Evolutionary conservation across 1,139 yeast genomes (phyloP).

Genomic region (Geotrichum europaeum): DNA sequence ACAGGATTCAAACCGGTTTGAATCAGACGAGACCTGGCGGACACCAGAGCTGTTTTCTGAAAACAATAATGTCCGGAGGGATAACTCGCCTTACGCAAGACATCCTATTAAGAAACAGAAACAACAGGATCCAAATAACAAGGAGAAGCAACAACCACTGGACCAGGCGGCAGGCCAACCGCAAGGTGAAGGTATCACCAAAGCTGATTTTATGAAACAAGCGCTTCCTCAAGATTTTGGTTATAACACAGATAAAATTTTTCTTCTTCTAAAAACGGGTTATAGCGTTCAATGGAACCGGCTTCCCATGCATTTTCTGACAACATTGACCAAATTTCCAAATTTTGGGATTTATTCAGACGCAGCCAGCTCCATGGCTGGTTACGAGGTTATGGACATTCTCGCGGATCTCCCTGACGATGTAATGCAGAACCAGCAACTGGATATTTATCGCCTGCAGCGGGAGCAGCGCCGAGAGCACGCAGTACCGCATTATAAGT

Average conservation of each 20-base stretch:
- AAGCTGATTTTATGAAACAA: conserved; percentile 21
- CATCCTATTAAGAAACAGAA: not conserved
- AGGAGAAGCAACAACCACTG: not conserved
- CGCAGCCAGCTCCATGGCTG: conserved; percentile 31
- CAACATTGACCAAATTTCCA: conserved; percentile 34
- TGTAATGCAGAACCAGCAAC: conserved; percentile 12
- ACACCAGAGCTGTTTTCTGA: conserved; percentile 25
- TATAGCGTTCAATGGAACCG: conserved; percentile 36
- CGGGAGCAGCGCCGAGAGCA: conserved; percentile 15
- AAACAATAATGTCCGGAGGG: conserved; percentile 1
- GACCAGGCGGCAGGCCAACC: not conserved
- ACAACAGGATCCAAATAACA: not conserved
- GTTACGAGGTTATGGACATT: conserved; percentile 33
- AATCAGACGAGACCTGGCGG: conserved; percentile 31
- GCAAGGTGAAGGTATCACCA: conserved; percentile 7
- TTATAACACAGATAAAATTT: conserved; percentile 25
- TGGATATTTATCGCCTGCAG: conserved; percentile 14
- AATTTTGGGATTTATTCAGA: conserved; percentile 36
- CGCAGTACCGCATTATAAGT: not conserved
- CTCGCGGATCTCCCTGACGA: conserved; percentile 25
- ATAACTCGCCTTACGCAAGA: not conserved
- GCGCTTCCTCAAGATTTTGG: conserved; percentile 26
- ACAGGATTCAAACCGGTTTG: conserved; percentile 29
- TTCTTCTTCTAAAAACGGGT: conserved; percentile 36
- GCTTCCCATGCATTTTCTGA: conserved; percentile 35